phyloP scores from a whole-genome alignment of 192 early-diverging fungal species.

The Rhizoclosmatium globosum region DNA sequence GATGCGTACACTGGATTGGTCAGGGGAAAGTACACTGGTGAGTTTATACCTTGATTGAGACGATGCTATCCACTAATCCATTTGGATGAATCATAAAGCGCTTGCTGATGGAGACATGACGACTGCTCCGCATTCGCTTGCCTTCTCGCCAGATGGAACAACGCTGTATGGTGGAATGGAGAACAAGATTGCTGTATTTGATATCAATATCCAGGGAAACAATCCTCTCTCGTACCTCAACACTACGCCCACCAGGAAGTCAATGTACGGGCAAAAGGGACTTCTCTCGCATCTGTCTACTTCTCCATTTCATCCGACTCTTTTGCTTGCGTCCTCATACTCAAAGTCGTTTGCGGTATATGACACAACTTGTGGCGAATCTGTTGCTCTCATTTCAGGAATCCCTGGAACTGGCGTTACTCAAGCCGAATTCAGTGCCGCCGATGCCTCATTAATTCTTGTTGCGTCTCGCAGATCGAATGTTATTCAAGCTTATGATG shows the following conservation, averaged over 20 bases:
- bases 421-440: constrained; percentile 4
- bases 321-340: constrained; percentile 10
- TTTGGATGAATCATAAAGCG: neutral
- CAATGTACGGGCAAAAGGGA: constrained; percentile 3
- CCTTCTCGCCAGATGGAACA: neutral
- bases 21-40: constrained; percentile 22
- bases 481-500: constrained; percentile 7
- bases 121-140: constrained; percentile 19
- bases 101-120: constrained; percentile 22
- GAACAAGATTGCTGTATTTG: constrained; percentile 12
- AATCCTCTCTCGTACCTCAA: neutral
- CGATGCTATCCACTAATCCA: neutral
- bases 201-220: constrained; percentile 13
- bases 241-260: constrained; percentile 15
- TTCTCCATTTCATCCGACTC: constrained; percentile 12
- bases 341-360: neutral
- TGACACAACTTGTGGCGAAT: constrained; percentile 1
- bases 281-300: constrained; percentile 14
- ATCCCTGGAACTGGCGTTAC: constrained; percentile 17
- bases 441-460: neutral
- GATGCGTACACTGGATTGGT: constrained; percentile 19
- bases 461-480: neutral
- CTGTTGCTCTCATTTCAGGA: constrained; percentile 5
- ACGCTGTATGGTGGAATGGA: constrained; percentile 11
- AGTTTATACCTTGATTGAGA: neutral